Evolutionary conservation across 768 basidiomycete species (phyloP), one percentile per base, ranked within the genome.

Genomic region (Pholiota microspora): DNA sequence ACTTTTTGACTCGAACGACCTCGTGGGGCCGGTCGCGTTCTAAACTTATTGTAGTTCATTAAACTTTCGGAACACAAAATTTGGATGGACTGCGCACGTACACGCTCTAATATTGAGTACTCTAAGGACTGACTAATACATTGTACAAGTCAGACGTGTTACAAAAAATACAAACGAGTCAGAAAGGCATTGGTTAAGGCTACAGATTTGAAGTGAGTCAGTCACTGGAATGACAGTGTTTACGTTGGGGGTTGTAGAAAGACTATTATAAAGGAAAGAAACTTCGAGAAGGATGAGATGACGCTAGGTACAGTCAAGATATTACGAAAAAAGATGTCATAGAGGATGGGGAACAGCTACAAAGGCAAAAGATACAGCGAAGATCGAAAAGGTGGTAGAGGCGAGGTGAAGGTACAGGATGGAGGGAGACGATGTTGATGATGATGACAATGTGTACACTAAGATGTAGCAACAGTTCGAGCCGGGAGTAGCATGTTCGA

Each of bases 361-460:
- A n/a, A 9, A 29, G 15, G 23, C 4, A 40, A 34, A 55, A 45
- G 32, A 32, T 44, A 36, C 34, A 49, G 24, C 10, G 16, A 49
- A 47, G 47, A 23, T 45, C 42, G 44, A 53, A 57, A 48, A 29
- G 27, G 36, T 47, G 40, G 58, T n/a, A n/a, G n/a, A n/a, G 7
- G 29, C 29, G 29, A 31, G 29, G 6, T 31, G 29, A n/a, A n/a
- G n/a, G n/a, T n/a, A n/a, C n/a, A n/a, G n/a, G n/a, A n/a, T 31
- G 29, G 29, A 31, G 12, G 29, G 29, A 31, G 16, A 31, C 48
- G 44, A 49, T 42, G 51, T 29, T 44, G 50, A 40, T 27, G 50
- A 59, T 49, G 51, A 31, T 29, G 34, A 48, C 21, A 28, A 49
- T 6, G 21, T 34, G 32, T 35, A 49, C 15, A 34, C 15, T 25